phyloP scores from a whole-genome alignment of 805 yeast genomes.

The Kuraishia ogatae region DNA sequence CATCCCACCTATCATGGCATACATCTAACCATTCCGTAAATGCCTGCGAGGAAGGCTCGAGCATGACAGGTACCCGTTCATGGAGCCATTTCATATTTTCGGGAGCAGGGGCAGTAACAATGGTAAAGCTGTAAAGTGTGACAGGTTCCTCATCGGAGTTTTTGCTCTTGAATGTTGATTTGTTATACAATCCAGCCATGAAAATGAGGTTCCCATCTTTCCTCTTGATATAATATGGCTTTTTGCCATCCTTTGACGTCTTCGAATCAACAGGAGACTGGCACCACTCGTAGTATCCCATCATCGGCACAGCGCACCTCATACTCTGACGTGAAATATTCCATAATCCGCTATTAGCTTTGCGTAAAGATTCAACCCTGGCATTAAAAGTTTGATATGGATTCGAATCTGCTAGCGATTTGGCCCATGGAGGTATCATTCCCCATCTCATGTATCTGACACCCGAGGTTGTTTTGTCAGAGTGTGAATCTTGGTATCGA shows the following conservation, averaged over 20 bases:
- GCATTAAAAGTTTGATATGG: slow-evolving; percentile 64
- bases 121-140: slow-evolving; percentile 44
- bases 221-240: slow-evolving; percentile 60
- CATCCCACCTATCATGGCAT: slow-evolving; percentile 24
- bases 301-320: slow-evolving; percentile 70
- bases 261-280: slow-evolving; percentile 13
- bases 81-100: slow-evolving; percentile 61
- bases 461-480: slow-evolving; percentile 2
- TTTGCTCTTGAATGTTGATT: slow-evolving; percentile 1
- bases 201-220: slow-evolving; percentile 45
- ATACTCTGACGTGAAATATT: slow-evolving; percentile 30
- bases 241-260: slow-evolving; percentile 26
- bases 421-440: slow-evolving; percentile 61
- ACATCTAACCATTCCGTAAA: slow-evolving; percentile 62
- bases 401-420: slow-evolving; percentile 20
- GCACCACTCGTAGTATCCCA: slow-evolving; percentile 85
- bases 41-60: slow-evolving; percentile 47
- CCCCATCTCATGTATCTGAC: slow-evolving; percentile 72
- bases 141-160: slow-evolving; percentile 15
- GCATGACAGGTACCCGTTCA: slow-evolving; percentile 65
- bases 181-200: slow-evolving; percentile 50
- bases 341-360: slow-evolving; percentile 48
- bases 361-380: slow-evolving; percentile 49
- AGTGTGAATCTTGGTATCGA: background rate
- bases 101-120: slow-evolving; percentile 69